These are phyloP conservation scores for Ustilago tritici DNA, from an alignment of 1,284 basidiomycete species.

Conservation along the genomic window DNA sequence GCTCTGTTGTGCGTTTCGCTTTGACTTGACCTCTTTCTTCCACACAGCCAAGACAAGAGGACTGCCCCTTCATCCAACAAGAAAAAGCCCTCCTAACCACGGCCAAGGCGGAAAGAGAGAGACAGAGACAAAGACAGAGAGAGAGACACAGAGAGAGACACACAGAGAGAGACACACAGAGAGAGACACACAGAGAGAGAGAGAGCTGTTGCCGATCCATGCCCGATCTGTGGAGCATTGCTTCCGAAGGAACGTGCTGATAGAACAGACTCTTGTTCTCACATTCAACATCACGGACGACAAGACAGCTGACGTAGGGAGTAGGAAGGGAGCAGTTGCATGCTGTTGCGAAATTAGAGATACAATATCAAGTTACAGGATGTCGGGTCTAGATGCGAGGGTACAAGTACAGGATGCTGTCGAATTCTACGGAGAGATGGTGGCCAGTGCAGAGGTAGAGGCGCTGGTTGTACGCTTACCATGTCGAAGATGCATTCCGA, in stretches of 20 bases:
- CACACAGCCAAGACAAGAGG: background rate
- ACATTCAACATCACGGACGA: too few relatives aligned
- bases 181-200: background rate
- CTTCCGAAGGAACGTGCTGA: too few relatives aligned
- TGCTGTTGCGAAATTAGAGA: background rate
- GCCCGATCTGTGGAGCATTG: background rate
- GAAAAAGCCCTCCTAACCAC: background rate
- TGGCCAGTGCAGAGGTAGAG: background rate
- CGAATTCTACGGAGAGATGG: background rate
- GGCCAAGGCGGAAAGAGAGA: background rate
- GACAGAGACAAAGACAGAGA: background rate
- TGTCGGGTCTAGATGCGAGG: background rate
- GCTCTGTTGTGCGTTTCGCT: background rate
- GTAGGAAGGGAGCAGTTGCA: too few relatives aligned
- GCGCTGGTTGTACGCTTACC: background rate
- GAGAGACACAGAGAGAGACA: background rate
- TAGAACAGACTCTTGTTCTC: too few relatives aligned
- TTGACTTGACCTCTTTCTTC: background rate
- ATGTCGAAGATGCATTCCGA: conserved; percentile 6
- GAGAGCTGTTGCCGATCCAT: conserved; percentile 1
- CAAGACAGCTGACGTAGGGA: too few relatives aligned
- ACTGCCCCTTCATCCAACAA: background rate
- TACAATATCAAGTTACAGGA: background rate
- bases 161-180: too few relatives aligned
- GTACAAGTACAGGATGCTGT: conserved; percentile 10